Evolutionary conservation across 2,329 filamentous ascomycete species (phyloP).

Genomic region (Sclerotinia sclerotiorum): DNA sequence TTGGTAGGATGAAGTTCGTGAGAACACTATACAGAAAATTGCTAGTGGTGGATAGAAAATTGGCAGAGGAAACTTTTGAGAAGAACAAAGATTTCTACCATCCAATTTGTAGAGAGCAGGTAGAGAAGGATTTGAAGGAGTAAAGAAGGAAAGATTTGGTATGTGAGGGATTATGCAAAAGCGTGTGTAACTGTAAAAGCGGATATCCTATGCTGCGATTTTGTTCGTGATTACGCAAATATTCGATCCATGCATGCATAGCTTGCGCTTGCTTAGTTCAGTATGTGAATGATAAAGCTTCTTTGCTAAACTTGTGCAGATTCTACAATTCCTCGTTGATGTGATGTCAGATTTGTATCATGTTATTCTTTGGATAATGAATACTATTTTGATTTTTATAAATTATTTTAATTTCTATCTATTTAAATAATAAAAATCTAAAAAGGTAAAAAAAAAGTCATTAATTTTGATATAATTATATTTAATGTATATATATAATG

Average conservation of each 20-base stretch:
- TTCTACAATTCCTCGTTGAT: too few species aligned
- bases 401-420: too few species aligned
- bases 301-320: neutral
- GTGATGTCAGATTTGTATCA: too few species aligned
- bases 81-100: conserved; percentile 93
- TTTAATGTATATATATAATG: too few species aligned
- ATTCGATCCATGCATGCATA: neutral
- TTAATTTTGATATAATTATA: too few species aligned
- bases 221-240: neutral
- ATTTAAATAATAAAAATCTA: too few species aligned
- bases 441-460: too few species aligned
- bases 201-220: neutral
- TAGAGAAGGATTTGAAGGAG: conserved; percentile 72
- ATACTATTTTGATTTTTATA: too few species aligned
- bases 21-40: conserved; percentile 78
- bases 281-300: neutral
- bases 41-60: conserved; percentile 67
- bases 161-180: neutral
- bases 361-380: too few species aligned
- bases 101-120: conserved; percentile 83
- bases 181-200: neutral
- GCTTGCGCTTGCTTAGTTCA: neutral
- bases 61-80: conserved; percentile 81
- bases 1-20: conserved; percentile 97
- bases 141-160: neutral